Evolutionary conservation across 768 basidiomycete species (phyloP).

Genomic region (Tephrocybe sp.): DNA sequence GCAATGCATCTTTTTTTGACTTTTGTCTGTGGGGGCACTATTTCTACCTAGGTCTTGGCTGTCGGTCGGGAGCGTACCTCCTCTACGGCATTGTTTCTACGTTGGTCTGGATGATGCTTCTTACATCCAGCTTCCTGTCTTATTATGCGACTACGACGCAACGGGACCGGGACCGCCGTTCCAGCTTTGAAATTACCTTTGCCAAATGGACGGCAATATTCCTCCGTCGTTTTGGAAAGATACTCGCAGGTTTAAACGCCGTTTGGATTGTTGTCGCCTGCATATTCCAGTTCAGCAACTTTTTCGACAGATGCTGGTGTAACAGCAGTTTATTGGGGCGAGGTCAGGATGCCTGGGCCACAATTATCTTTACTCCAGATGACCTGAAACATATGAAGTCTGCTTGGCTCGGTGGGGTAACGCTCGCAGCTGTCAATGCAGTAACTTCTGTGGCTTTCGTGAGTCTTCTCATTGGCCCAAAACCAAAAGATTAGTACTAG

Average conservation of each 20-base stretch:
- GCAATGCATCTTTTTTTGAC: too few species aligned
- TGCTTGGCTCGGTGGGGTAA: conserved; percentile 36
- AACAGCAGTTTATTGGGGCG: conserved; percentile 29
- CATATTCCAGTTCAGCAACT: conserved; percentile 29
- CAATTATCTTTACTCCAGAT: conserved; percentile 19
- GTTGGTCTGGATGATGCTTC: conserved; percentile 28
- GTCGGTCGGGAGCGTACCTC: conserved; percentile 29
- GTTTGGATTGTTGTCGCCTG: conserved; percentile 27
- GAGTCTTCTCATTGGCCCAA: conserved; percentile 24
- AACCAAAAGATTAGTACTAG: conserved; percentile 3
- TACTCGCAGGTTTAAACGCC: conserved; percentile 26
- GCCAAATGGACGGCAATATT: conserved; percentile 19
- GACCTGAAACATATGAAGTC: conserved; percentile 24
- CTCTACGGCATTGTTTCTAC: conserved; percentile 31
- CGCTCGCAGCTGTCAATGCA: conserved; percentile 22
- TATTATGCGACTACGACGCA: conserved; percentile 19
- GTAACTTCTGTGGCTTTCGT: conserved; percentile 24
- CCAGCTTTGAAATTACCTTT: not conserved
- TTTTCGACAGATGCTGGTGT: conserved; percentile 34
- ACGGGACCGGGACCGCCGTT: too few species aligned
- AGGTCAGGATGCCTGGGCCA: conserved; percentile 24
- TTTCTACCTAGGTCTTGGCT: conserved; percentile 27
- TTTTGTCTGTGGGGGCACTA: not conserved
- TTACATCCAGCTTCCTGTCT: conserved; percentile 28
- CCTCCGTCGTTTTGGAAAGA: conserved; percentile 28